A percentile compares a stretch with the other conserved stretches of the same genome.
phyloP scores from a whole-genome alignment of 2,329 filamentous ascomycete genomes.

The Curvularia verruculosa region DNA sequence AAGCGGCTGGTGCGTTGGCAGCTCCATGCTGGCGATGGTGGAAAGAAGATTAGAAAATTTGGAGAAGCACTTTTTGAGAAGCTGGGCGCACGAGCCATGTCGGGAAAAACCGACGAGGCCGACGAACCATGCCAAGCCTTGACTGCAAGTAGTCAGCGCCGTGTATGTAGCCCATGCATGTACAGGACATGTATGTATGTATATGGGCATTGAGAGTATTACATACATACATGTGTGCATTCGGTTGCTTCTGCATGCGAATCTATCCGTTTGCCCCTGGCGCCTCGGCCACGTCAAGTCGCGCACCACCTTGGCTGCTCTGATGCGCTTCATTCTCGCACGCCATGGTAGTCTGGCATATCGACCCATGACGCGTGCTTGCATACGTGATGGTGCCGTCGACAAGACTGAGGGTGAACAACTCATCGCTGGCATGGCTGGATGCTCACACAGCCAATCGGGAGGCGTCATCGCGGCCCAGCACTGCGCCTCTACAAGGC shows the following conservation, averaged over 20 bases:
- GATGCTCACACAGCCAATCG: conserved; percentile 30
- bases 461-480: conserved; percentile 17
- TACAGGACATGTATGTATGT: not conserved
- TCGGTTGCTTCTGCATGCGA: not conserved
- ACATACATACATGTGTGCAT: too few relatives aligned
- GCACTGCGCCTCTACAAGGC: conserved; percentile 18
- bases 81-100: conserved; percentile 26
- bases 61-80: conserved; percentile 34
- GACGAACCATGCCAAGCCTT: not conserved
- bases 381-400: conserved; percentile 30
- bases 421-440: conserved; percentile 41
- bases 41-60: conserved; percentile 31
- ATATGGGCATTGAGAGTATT: not conserved
- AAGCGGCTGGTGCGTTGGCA: conserved; percentile 46
- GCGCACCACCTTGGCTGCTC: conserved; percentile 2
- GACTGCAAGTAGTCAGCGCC: not conserved
- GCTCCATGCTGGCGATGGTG: conserved; percentile 43
- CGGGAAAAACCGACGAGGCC: conserved; percentile 25
- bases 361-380: conserved; percentile 31
- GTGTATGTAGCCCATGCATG: too few relatives aligned
- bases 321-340: conserved; percentile 32
- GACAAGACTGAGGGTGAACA: conserved; percentile 32
- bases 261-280: not conserved
- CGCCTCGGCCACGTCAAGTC: conserved; percentile 21
- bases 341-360: conserved; percentile 3